Evolutionary conservation across 2,329 filamentous ascomycete genomes (phyloP), one percentile per base, ranked within the genome.

Genomic region (Alternaria sp.): DNA sequence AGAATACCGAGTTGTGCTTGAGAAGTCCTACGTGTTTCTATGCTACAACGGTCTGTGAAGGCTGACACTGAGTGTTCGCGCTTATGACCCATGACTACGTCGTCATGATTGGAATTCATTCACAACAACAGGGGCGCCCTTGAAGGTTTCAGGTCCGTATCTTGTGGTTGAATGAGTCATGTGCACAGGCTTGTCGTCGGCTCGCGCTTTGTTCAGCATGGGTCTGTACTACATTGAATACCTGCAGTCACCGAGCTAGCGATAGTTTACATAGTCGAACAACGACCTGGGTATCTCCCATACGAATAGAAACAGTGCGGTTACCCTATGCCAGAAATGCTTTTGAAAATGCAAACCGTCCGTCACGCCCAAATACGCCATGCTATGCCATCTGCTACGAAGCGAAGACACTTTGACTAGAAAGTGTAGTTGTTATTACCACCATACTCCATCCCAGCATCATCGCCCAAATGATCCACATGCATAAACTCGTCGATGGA

Each of bases 401-500:
- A 10, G 9, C 36, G 5, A 3, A 6, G 11, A 17, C 15, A 36
- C 4, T 10, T 17, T 0, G 2, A n/a, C 51, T 63, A 63, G n/a
- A 51, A 63, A 17, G 61, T 30, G 19, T 36, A 63, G 23, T 63
- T 51, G 3, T 40, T 56, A 2, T 46, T 55, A 11, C 26, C 26
- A 6, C 55, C 62, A 43, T 69, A 74, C 17, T 68, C 62, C 59
- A 73, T 61, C 12, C 61, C 64, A 3, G 50, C 44, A n/a, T 69
- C 70, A 6, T 73, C 67, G 6, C 75, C 76, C 47, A 78, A 61
- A 59, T 75, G 75, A 55, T 82, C 81, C 12, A 82, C 71, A 57
- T 83, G 78, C 80, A 83, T 80, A 23, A 82, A 82, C 19, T 83
- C 81, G 50, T 82, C 81, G 10, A 77, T 62, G 3, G 66, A 68